Conservation (phyloP, 257 asterid species). For the Gardenia jasminoides region DNA sequence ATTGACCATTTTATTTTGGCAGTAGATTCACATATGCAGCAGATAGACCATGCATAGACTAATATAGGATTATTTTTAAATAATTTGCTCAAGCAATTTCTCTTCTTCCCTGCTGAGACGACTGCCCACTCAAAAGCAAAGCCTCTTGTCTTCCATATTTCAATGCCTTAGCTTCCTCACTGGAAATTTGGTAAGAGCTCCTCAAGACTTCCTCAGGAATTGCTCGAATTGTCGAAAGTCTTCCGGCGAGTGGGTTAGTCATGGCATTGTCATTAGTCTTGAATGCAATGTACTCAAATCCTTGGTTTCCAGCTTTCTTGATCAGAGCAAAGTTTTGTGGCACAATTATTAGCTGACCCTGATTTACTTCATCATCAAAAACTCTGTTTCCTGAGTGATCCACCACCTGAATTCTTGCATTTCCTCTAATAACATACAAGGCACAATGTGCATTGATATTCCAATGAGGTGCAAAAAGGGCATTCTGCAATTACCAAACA, state of each 20-base stretch:
- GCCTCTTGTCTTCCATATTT: slow-evolving; percentile 45
- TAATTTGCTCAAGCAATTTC: not conserved
- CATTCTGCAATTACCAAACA: slow-evolving; percentile 35
- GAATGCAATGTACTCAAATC: slow-evolving; percentile 60
- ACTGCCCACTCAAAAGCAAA: not conserved
- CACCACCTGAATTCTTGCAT: slow-evolving; percentile 54
- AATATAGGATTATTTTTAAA: not conserved
- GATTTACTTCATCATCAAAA: slow-evolving; percentile 42
- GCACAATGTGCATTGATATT: slow-evolving; percentile 46
- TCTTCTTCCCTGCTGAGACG: not conserved
- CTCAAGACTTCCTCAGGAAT: slow-evolving; percentile 58
- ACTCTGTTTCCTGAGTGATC: slow-evolving; percentile 42
- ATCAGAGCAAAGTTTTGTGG: slow-evolving; percentile 60
- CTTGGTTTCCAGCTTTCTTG: slow-evolving; percentile 52
- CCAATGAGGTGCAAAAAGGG: slow-evolving; percentile 54
- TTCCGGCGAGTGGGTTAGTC: slow-evolving; percentile 45
- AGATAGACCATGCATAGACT: not conserved
- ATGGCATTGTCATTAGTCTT: slow-evolving; percentile 62
- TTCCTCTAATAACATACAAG: slow-evolving; percentile 49
- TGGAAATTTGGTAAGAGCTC: slow-evolving; percentile 47
- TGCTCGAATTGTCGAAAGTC: slow-evolving; percentile 52
- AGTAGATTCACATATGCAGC: not conserved
- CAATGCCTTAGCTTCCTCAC: slow-evolving; percentile 47
- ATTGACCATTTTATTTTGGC: not conserved
- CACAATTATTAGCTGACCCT: slow-evolving; percentile 51